Percentiles rank a stretch among this genome's conserved stretches.
Evolutionary conservation across 2,329 filamentous ascomycete genomes (phyloP).

Genomic region (Alternaria ventricosa): DNA sequence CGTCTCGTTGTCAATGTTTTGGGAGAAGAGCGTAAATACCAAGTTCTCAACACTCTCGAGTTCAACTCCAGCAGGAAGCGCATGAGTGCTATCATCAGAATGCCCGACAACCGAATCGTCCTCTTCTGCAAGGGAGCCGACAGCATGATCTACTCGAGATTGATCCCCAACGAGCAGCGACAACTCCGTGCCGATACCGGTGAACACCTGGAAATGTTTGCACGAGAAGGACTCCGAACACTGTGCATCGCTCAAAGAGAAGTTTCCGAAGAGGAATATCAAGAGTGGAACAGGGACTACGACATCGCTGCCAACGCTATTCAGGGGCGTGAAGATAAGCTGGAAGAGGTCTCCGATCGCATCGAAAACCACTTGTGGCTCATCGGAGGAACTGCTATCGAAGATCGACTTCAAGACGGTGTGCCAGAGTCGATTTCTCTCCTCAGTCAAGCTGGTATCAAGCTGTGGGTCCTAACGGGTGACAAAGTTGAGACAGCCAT

Average conservation of each 20-base stretch:
- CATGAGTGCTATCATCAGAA: slow-evolving; percentile 96
- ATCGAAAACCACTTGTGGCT: slow-evolving; percentile 91
- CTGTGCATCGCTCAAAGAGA: slow-evolving; percentile 89
- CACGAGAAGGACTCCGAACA: slow-evolving; percentile 90
- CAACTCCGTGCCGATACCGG: slow-evolving; percentile 84
- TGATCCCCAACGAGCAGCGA: slow-evolving; percentile 83
- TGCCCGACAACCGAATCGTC: slow-evolving; percentile 88
- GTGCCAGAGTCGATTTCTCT: slow-evolving; percentile 95
- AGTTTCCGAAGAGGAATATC: slow-evolving; percentile 82
- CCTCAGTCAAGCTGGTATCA: slow-evolving; percentile 91
- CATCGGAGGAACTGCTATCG: slow-evolving; percentile 93
- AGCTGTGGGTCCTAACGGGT: slow-evolving; percentile 96
- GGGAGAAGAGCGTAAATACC: slow-evolving; percentile 84
- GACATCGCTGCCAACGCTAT: slow-evolving; percentile 85
- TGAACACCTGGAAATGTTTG: slow-evolving; percentile 96
- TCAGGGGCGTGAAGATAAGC: slow-evolving; percentile 86
- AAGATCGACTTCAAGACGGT: slow-evolving; percentile 94
- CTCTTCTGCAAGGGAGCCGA: slow-evolving; percentile 98
- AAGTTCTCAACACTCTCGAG: slow-evolving; percentile 91
- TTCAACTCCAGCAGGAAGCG: slow-evolving; percentile 97
- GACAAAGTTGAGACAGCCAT: slow-evolving; percentile 99
- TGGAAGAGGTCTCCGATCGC: slow-evolving; percentile 85
- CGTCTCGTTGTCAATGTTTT: slow-evolving; percentile 86
- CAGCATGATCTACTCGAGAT: slow-evolving; percentile 92
- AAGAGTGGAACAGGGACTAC: slow-evolving; percentile 83